Evolutionary conservation across 352 stramenopile species (phyloP).

Genomic region (Thalassiosira livingstoniorum): DNA sequence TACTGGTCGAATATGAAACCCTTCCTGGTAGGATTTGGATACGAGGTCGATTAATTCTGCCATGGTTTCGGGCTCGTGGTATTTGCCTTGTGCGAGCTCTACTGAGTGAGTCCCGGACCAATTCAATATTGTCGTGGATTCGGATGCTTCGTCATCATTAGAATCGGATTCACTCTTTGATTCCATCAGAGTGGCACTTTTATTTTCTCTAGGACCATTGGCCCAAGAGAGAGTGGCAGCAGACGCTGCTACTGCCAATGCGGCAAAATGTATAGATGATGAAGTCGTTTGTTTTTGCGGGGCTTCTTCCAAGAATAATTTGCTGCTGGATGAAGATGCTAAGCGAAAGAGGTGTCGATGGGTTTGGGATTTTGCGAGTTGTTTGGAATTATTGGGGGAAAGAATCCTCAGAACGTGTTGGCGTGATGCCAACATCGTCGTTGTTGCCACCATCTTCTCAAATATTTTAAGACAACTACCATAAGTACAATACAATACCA

Average conservation of each 20-base stretch:
- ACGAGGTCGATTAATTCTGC: slow-evolving; percentile 74
- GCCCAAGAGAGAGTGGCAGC: not conserved
- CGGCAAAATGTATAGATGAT: not conserved
- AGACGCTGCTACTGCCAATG: not conserved
- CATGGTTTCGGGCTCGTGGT: slow-evolving; percentile 79
- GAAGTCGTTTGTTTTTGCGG: not conserved
- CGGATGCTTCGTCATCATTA: slow-evolving; percentile 31
- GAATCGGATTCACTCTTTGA: not conserved
- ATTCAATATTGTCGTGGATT: slow-evolving; percentile 75
- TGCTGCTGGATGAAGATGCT: no score
- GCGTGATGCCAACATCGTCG: no score
- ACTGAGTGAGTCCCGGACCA: slow-evolving; percentile 83
- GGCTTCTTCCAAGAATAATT: no score
- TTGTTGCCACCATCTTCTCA: no score
- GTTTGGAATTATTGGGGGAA: no score
- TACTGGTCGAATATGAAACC: slow-evolving; percentile 89
- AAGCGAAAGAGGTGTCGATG: no score
- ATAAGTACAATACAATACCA: no score
- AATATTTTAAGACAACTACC: no score
- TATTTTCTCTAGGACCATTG: not conserved
- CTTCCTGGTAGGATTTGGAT: slow-evolving; percentile 60
- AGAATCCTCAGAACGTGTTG: no score
- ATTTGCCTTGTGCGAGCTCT: slow-evolving; percentile 58
- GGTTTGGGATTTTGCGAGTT: no score
- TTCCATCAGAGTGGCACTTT: slow-evolving; percentile 19